Evolutionary conservation across 306 rosid species (phyloP).

Genomic region (Crataegus laevigata): DNA sequence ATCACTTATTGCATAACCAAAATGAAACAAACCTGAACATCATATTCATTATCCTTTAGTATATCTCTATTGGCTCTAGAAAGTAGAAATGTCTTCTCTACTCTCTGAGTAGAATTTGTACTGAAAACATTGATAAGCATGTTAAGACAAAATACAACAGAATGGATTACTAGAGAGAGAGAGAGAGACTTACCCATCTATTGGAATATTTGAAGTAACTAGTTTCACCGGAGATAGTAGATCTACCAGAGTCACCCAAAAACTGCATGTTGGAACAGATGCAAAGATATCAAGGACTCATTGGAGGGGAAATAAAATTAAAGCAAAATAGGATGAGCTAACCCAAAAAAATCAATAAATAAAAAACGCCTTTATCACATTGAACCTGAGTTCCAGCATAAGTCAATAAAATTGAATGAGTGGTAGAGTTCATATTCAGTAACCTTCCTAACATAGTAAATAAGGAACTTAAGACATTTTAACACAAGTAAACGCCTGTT

Average conservation of each 20-base stretch:
- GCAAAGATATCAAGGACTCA: neutral
- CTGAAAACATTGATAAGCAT: constrained; percentile 27
- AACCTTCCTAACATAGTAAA: neutral
- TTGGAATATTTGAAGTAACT: constrained; percentile 36
- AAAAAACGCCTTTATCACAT: neutral
- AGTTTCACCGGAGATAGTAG: constrained; percentile 74
- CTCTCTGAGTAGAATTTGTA: constrained; percentile 65
- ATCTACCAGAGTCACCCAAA: constrained; percentile 59
- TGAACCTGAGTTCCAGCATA: neutral
- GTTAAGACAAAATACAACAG: neutral
- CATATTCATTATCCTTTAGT: constrained; percentile 55
- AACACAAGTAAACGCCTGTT: neutral
- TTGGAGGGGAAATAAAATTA: neutral
- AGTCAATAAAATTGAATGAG: neutral
- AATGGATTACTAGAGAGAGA: neutral
- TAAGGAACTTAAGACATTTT: neutral
- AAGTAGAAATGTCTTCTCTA: constrained; percentile 80
- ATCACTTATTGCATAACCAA: constrained; percentile 17
- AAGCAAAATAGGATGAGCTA: neutral
- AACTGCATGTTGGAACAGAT: constrained; percentile 43
- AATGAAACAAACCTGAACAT: constrained; percentile 59
- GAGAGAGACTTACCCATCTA: constrained; percentile 53
- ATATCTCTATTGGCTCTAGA: constrained; percentile 68
- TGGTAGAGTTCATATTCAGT: neutral
- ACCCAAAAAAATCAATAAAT: neutral